Evolutionary conservation across 352 stramenopile genomes (phyloP).

Genomic region (Thalassiosira livingstoniorum): DNA sequence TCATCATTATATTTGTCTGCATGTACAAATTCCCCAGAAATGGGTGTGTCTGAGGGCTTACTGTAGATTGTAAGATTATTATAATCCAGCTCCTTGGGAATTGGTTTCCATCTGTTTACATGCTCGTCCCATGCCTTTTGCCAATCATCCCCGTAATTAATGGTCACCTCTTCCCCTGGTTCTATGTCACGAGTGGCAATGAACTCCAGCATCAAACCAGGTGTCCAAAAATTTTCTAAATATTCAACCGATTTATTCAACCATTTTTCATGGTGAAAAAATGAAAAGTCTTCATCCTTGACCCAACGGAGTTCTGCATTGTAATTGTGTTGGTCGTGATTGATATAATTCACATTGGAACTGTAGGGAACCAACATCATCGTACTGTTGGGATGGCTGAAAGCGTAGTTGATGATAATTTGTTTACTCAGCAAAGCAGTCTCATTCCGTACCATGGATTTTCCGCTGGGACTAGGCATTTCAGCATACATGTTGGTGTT

Average conservation of each 20-base stretch:
- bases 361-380: slow-evolving; percentile 71
- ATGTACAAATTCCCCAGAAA: slow-evolving; percentile 32
- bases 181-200: slow-evolving; percentile 67
- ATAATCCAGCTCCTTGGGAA: slow-evolving; percentile 45
- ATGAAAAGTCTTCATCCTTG: slow-evolving; percentile 51
- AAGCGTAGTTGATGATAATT: slow-evolving; percentile 75
- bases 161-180: slow-evolving; percentile 78
- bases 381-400: slow-evolving; percentile 63
- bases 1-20: slow-evolving; percentile 72
- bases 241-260: slow-evolving; percentile 60
- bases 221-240: slow-evolving; percentile 60
- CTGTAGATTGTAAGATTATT: slow-evolving; percentile 72
- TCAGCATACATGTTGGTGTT: slow-evolving; percentile 56
- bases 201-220: slow-evolving; percentile 66
- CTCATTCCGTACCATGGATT: slow-evolving; percentile 48
- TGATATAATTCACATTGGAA: slow-evolving; percentile 72
- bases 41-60: not conserved
- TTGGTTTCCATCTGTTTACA: slow-evolving; percentile 57
- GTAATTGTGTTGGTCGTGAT: slow-evolving; percentile 64
- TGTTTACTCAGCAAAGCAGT: slow-evolving; percentile 44
- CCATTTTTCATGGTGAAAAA: slow-evolving; percentile 63
- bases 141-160: slow-evolving; percentile 84
- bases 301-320: slow-evolving; percentile 65
- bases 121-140: slow-evolving; percentile 79
- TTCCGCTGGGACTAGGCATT: slow-evolving; percentile 35